Evolutionary conservation across 352 stramenopile species (phyloP).

Genomic region (Globisporangium apiculatum): DNA sequence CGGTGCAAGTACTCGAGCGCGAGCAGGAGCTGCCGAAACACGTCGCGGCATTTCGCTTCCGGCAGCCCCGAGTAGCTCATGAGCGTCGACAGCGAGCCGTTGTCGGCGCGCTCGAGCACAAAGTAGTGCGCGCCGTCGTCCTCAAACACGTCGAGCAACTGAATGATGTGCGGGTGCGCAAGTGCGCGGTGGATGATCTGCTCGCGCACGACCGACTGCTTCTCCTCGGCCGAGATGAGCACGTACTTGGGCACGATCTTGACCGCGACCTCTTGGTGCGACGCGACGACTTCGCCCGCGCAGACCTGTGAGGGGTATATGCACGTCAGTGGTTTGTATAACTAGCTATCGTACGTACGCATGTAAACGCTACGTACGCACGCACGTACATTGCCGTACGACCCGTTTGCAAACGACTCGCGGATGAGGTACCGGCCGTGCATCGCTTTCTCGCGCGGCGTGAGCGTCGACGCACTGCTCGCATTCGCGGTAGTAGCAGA

Average conservation of each 20-base stretch:
- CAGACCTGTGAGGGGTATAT: slow-evolving; percentile 19
- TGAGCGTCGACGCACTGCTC: slow-evolving; percentile 34
- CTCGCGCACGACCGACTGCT: slow-evolving; percentile 66
- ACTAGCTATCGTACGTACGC: too few species aligned
- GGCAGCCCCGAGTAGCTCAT: slow-evolving; percentile 43
- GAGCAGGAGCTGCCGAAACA: slow-evolving; percentile 53
- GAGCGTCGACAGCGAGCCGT: slow-evolving; percentile 40
- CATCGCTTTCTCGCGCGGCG: slow-evolving; percentile 52
- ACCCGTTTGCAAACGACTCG: slow-evolving; percentile 61
- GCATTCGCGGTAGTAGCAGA: slow-evolving; percentile 5
- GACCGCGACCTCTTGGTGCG: slow-evolving; percentile 51
- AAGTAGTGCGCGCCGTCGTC: slow-evolving; percentile 72
- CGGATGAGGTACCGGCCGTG: slow-evolving; percentile 67
- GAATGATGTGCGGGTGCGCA: slow-evolving; percentile 67
- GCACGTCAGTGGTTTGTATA: too few species aligned
- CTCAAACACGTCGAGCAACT: slow-evolving; percentile 67
- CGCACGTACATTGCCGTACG: slow-evolving; percentile 52
- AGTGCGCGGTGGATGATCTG: slow-evolving; percentile 62
- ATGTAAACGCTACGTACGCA: slow-evolving; percentile 17
- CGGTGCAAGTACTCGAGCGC: slow-evolving; percentile 61
- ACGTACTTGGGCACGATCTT: slow-evolving; percentile 79
- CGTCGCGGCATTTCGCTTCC: slow-evolving; percentile 36
- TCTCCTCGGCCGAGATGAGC: slow-evolving; percentile 57
- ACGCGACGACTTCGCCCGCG: slow-evolving; percentile 37
- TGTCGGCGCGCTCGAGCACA: slow-evolving; percentile 58